These are phyloP conservation scores for Dactylellina parvicollis DNA, from an alignment of 2,329 filamentous ascomycete species.

Conservation along the genomic window DNA sequence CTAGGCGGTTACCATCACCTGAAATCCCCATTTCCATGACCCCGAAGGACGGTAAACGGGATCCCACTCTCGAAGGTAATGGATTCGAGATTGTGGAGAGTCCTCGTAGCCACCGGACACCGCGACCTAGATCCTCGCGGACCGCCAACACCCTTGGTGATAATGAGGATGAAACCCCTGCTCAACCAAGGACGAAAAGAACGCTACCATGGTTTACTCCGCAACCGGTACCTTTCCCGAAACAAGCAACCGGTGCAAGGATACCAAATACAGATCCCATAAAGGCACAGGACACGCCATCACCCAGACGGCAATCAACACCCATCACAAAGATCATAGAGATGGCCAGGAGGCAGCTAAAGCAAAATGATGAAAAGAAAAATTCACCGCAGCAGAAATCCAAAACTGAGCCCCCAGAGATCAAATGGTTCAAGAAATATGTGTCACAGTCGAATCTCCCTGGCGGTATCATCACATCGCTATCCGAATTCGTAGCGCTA, in stretches of 20 bases:
- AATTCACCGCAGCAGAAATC: background rate
- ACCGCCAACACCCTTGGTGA: background rate
- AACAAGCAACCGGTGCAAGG: too few species aligned
- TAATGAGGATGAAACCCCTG: background rate
- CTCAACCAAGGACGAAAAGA: conserved; percentile 2
- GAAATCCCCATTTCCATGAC: background rate
- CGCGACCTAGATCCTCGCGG: background rate
- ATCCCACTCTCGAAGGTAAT: conserved; percentile 19
- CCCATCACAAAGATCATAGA: conserved; percentile 19
- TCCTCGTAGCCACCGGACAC: background rate
- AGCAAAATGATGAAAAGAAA: background rate
- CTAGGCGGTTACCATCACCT: background rate
- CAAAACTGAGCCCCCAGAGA: conserved; percentile 21
- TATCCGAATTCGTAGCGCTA: conserved; percentile 57
- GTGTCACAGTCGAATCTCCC: conserved; percentile 14
- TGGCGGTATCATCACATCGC: conserved; percentile 28
- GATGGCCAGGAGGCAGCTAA: background rate
- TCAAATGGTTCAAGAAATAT: conserved; percentile 19
- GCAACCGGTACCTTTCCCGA: background rate
- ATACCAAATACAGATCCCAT: conserved; percentile 20
- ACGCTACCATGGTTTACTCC: conserved; percentile 35
- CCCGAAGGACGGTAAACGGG: background rate
- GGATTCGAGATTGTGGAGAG: conserved; percentile 24
- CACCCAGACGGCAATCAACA: conserved; percentile 6
- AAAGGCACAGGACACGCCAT: background rate